Conservation (phyloP, 371 early-diverging fungal genomes). For the Mucor velutinosus region DNA sequence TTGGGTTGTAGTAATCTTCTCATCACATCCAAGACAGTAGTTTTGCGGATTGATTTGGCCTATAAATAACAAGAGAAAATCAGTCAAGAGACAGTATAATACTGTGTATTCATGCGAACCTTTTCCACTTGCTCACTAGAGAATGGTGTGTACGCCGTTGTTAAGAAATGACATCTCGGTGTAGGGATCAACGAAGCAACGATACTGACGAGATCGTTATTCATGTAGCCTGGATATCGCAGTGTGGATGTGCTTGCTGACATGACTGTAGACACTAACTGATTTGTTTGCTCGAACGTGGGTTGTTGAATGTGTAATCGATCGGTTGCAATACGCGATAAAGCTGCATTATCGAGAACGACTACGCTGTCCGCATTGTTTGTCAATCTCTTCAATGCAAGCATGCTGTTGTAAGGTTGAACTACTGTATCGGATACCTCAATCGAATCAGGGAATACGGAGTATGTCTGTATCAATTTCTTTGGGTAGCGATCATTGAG, state of each 20-base stretch:
- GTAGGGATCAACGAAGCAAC: conserved; percentile 95
- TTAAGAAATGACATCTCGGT: conserved; percentile 95
- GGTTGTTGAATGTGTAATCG: conserved; percentile 92
- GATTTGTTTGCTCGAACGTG: conserved; percentile 96
- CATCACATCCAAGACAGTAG: conserved; percentile 98
- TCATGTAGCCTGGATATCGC: conserved; percentile 99
- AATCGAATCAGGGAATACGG: conserved; percentile 99
- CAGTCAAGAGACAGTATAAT: not conserved
- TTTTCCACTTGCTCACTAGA: conserved; percentile 94
- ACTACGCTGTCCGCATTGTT: conserved; percentile 96
- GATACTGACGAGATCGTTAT: conserved; percentile 96
- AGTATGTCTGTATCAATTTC: conserved; percentile 97
- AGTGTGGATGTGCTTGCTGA: conserved; percentile 97
- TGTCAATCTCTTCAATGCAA: conserved; percentile 91
- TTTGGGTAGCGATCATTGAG: conserved; percentile 97
- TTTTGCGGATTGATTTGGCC: conserved; percentile 91
- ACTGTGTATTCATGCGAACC: conserved; percentile 33
- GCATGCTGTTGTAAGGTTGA: conserved; percentile 99
- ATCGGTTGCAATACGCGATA: conserved; percentile 94
- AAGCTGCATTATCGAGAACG: conserved; percentile 94
- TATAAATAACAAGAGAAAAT: conserved; percentile 17
- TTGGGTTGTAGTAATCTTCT: conserved; percentile 94
- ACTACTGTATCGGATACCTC: conserved; percentile 99
- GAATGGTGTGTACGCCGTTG: conserved; percentile 98
- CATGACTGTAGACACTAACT: conserved; percentile 98